Conservation (phyloP, 2,329 filamentous ascomycete species). For the Fusarium sp. region DNA sequence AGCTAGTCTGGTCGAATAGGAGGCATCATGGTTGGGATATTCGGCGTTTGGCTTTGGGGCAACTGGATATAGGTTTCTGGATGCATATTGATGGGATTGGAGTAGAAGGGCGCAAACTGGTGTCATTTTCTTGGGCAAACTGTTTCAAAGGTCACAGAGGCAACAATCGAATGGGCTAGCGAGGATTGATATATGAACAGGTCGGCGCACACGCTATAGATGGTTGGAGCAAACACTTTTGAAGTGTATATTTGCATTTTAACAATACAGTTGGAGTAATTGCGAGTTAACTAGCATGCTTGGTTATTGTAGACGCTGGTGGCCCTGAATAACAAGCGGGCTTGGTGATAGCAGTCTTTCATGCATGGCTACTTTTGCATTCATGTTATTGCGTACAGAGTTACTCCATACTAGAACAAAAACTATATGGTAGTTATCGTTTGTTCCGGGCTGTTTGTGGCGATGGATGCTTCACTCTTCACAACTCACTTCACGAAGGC, state of each 20-base stretch:
- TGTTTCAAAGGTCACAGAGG: not conserved
- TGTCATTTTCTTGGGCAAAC: constrained; percentile 23
- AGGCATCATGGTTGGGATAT: constrained; percentile 4
- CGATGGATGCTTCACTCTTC: too few species aligned
- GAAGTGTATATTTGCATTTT: not conserved
- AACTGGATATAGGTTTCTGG: constrained; percentile 6
- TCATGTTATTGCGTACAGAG: too few species aligned
- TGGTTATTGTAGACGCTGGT: too few species aligned
- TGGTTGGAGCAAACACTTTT: constrained; percentile 3
- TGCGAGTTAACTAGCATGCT: too few species aligned
- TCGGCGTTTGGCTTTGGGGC: constrained; percentile 12
- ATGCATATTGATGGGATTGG: constrained; percentile 26
- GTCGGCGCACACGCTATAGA: constrained; percentile 31
- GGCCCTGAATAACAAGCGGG: too few species aligned
- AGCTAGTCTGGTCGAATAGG: constrained; percentile 26
- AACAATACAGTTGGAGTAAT: not conserved
- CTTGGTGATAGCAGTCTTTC: too few species aligned
- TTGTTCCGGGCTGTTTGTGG: too few species aligned
- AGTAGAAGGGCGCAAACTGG: constrained; percentile 42
- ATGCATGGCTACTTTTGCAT: too few species aligned
- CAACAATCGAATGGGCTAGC: constrained; percentile 12
- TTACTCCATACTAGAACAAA: too few species aligned
- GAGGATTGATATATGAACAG: constrained; percentile 18
- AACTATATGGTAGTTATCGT: too few species aligned
- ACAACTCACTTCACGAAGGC: too few species aligned